Base-by-base conservation (phyloP, 2,329 filamentous ascomycete species). In the Boeremia exigua region DNA sequence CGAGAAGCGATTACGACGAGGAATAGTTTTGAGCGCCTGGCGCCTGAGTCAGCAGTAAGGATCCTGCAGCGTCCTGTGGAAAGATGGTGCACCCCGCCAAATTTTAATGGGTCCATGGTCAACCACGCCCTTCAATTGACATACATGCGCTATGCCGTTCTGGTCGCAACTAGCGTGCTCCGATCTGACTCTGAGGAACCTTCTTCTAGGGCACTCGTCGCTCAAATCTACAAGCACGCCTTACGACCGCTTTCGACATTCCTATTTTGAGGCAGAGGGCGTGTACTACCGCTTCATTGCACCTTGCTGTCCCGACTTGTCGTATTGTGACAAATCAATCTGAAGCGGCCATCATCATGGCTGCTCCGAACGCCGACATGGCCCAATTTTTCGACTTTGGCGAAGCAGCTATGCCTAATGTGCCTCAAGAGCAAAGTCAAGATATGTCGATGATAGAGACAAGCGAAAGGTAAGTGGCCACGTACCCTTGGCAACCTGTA, bases 341-440 rank as follows among this genome's bases (percentile, higher is more conserved):
- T 14, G 12, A 17, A 51, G 30, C 36, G 36, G 40, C 36, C 5
- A 39, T 47, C 58, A 62, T 33, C 48, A 74, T 74, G 71, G 63
- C 63, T 57, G 62, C 62, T 32, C 62, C 68, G 37, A 67, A 62
- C 54, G 58, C 73, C 32, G 68, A 74, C 49, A 74, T 77, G 66
- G 67, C 65, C 11, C 68, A 73, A 44, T 75, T 71, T 58, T 76
- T 77, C 62, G 74, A 77, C 60, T 77, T 77, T 46, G 69, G 69
- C n/a, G 70, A 75, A 57, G 71, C 74, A n/a, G 63, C 71, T 30
- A 66, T 72, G 55, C 61, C 71, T 34, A 66, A 73, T 56, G 47
- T 53, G 39, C 45, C 58, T 25, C 59, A 66, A 48, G 52, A 64
- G 25, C 8, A n/a, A 14, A 42, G 36, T 42, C 40, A 46, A 15